Conservation (phyloP, 2,329 filamentous ascomycete genomes). For the Clarireedia paspali region DNA sequence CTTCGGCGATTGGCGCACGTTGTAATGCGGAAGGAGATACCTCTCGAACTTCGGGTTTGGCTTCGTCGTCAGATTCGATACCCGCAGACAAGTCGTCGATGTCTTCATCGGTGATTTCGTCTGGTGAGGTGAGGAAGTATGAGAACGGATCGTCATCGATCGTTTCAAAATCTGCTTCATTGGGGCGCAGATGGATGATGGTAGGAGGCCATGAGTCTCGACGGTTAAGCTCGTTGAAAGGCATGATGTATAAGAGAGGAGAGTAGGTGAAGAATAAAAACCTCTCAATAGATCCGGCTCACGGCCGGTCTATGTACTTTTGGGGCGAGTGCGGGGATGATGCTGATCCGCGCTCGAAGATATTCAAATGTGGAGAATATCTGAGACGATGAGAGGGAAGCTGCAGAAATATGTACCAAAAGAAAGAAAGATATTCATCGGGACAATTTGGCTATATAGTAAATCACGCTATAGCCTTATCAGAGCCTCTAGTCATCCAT, state of each 20-base stretch:
- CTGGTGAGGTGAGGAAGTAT: slow-evolving; percentile 29
- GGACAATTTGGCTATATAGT: slow-evolving; percentile 16
- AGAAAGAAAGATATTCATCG: slow-evolving; percentile 11
- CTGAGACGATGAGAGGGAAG: not conserved
- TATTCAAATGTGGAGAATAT: not conserved
- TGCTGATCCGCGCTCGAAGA: slow-evolving; percentile 1
- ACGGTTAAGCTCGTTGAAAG: slow-evolving; percentile 18
- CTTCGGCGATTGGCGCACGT: slow-evolving; percentile 13
- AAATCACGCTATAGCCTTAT: slow-evolving; percentile 21
- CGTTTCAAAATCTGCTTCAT: slow-evolving; percentile 14
- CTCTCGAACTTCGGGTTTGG: slow-evolving; percentile 20
- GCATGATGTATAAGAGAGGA: slow-evolving; percentile 2
- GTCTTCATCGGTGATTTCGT: slow-evolving; percentile 23
- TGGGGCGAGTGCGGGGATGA: slow-evolving; percentile 2
- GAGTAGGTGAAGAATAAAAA: not conserved
- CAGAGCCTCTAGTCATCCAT: slow-evolving; percentile 14
- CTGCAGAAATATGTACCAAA: slow-evolving; percentile 8
- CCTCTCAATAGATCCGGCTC: slow-evolving; percentile 22
- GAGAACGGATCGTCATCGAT: slow-evolving; percentile 30
- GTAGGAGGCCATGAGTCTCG: slow-evolving; percentile 31
- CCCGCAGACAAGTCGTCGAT: slow-evolving; percentile 28
- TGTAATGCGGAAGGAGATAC: slow-evolving; percentile 26
- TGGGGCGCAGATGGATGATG: slow-evolving; percentile 21
- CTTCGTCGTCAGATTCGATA: slow-evolving; percentile 24
- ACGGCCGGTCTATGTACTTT: slow-evolving; percentile 25